phyloP scores from a whole-genome alignment of 129 eudicot species.

The Chrysanthemum makinoi region DNA sequence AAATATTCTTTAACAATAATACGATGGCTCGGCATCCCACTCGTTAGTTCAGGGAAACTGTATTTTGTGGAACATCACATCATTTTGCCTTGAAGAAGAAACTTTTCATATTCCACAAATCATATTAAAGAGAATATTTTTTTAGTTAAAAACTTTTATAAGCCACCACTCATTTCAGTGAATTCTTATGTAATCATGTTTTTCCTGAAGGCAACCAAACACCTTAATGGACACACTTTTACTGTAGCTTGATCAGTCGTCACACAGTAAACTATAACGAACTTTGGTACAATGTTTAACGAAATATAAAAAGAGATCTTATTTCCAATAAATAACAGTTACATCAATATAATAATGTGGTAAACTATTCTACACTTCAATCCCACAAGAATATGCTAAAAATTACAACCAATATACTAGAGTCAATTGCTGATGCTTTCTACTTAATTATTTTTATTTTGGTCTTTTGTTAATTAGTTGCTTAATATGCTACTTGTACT shows the following conservation, averaged over 20 bases:
- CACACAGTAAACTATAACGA: conserved; percentile 8
- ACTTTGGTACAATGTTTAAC: conserved; percentile 21
- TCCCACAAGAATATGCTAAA: background rate
- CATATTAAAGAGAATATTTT: conserved; percentile 15
- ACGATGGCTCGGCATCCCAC: conserved; percentile 1
- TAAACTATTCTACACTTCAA: background rate
- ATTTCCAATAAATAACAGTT: conserved; percentile 4
- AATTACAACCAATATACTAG: conserved; percentile 4
- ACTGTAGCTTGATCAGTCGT: background rate
- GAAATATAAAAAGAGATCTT: conserved; percentile 10
- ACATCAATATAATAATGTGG: background rate
- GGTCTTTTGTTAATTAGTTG: background rate
- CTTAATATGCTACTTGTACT: conserved; percentile 55
- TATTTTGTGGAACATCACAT: conserved; percentile 32
- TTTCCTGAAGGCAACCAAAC: no score
- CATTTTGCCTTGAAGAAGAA: conserved; percentile 23
- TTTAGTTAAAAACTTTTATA: background rate
- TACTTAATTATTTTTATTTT: conserved; percentile 22
- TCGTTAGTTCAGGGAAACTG: conserved; percentile 20
- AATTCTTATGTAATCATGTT: background rate
- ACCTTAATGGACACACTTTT: conserved; percentile 2
- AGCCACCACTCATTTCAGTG: conserved; percentile 22
- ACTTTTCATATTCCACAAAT: conserved; percentile 25
- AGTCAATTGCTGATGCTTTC: background rate
- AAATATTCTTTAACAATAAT: background rate